phyloP scores from a whole-genome alignment of 805 yeast genomes.

The Candida easanensis region DNA sequence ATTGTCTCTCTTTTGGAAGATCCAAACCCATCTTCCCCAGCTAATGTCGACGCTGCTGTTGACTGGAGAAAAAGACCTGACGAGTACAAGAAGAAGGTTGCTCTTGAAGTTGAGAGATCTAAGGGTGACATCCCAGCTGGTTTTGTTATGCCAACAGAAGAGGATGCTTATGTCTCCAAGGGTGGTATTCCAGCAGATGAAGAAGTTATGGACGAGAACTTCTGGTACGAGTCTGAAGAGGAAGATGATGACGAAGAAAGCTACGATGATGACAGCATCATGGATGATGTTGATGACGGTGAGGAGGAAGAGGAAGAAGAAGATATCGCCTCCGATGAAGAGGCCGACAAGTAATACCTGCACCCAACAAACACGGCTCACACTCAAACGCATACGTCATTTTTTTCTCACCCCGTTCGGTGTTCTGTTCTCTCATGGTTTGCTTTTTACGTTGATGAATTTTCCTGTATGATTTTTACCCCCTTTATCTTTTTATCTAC shows the following conservation, averaged over 20 bases:
- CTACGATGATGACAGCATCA: slow-evolving; percentile 49
- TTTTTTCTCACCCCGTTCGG: background rate
- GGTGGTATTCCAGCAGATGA: slow-evolving; percentile 36
- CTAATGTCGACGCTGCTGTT: slow-evolving; percentile 94
- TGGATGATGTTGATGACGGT: slow-evolving; percentile 51
- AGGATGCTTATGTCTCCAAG: slow-evolving; percentile 49
- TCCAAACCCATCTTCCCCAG: slow-evolving; percentile 91
- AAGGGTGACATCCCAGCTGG: slow-evolving; percentile 85
- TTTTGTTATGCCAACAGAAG: slow-evolving; percentile 74
- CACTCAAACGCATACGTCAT: slow-evolving; percentile 1
- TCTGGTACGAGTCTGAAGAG: slow-evolving; percentile 74
- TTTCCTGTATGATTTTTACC: slow-evolving; percentile 1
- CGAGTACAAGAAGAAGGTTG: slow-evolving; percentile 70
- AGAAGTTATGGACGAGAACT: slow-evolving; percentile 73
- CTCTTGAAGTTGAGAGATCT: slow-evolving; percentile 79
- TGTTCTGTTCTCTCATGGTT: background rate
- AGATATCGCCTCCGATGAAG: slow-evolving; percentile 28
- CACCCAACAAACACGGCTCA: background rate
- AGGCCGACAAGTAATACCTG: slow-evolving; percentile 21
- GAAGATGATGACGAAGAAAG: slow-evolving; percentile 53
- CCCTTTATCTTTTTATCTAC: background rate
- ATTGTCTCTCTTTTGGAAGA: slow-evolving; percentile 89
- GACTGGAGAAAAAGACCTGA: slow-evolving; percentile 82
- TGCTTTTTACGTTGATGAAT: background rate
- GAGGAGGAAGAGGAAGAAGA: slow-evolving; percentile 51